Conservation (phyloP, 306 rosid genomes). For the Prinsepia uniflora region DNA sequence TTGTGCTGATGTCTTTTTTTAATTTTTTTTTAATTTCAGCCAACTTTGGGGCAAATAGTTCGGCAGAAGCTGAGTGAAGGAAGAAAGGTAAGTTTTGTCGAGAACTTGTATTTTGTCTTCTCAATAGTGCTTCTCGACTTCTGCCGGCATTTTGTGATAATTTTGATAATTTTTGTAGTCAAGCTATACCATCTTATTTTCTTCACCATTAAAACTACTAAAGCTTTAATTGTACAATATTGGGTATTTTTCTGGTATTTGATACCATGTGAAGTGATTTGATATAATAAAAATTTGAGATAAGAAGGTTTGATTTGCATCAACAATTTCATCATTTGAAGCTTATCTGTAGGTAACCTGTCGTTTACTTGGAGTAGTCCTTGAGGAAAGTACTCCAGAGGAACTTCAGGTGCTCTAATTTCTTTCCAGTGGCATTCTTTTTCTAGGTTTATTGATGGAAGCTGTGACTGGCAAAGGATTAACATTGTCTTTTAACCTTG, state of each 20-base stretch:
- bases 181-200: not conserved
- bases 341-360: slow-evolving; percentile 65
- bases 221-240: not conserved
- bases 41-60: slow-evolving; percentile 86
- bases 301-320: not conserved
- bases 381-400: slow-evolving; percentile 81
- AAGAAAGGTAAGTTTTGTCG: slow-evolving; percentile 66
- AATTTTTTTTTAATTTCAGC: slow-evolving; percentile 41
- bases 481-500: slow-evolving; percentile 23
- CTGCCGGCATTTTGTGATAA: slow-evolving; percentile 2
- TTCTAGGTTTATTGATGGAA: slow-evolving; percentile 9
- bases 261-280: not conserved
- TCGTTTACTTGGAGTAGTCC: slow-evolving; percentile 78
- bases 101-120: not conserved
- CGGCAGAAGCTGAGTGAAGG: slow-evolving; percentile 91
- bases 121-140: slow-evolving; percentile 8
- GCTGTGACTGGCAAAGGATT: slow-evolving; percentile 17
- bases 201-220: not conserved
- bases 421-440: slow-evolving; percentile 7
- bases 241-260: slow-evolving; percentile 3
- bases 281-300: not conserved
- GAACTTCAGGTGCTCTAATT: slow-evolving; percentile 79
- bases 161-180: not conserved
- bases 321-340: slow-evolving; percentile 12
- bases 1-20: slow-evolving; percentile 26